Conservation (phyloP, 805 yeast species). For the Candida insectalens region DNA sequence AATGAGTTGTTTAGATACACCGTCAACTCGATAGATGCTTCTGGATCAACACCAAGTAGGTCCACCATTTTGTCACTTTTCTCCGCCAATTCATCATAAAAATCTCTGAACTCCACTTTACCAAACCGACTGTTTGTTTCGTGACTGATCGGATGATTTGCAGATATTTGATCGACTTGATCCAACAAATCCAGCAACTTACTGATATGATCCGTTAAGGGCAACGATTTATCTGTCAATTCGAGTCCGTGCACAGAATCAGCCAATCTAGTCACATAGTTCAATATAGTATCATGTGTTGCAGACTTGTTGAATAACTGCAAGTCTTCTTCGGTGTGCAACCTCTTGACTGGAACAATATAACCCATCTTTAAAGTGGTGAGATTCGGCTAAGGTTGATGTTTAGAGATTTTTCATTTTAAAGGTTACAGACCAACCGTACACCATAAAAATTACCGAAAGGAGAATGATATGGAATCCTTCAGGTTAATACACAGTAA, state of each 20-base stretch:
- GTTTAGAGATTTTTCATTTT: too few species aligned
- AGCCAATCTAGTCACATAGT: conserved; percentile 51
- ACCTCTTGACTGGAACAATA: conserved; percentile 13
- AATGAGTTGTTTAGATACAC: conserved; percentile 63
- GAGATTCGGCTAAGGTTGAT: too few species aligned
- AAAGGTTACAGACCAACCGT: too few species aligned
- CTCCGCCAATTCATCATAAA: conserved; percentile 54
- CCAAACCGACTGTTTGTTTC: conserved; percentile 80
- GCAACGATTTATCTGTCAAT: conserved; percentile 13
- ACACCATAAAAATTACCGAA: too few species aligned
- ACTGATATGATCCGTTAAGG: conserved; percentile 10
- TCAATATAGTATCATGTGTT: conserved; percentile 39
- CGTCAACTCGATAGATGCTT: conserved; percentile 31
- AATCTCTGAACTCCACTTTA: conserved; percentile 76
- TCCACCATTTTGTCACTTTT: conserved; percentile 8
- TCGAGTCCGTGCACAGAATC: conserved; percentile 41
- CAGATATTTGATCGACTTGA: conserved; percentile 34
- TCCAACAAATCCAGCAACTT: conserved; percentile 33
- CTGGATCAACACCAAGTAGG: conserved; percentile 11
- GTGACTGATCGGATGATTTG: conserved; percentile 54
- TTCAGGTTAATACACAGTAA: too few species aligned
- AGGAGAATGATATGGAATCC: too few species aligned
- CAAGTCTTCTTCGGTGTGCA: conserved; percentile 40
- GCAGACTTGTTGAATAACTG: conserved; percentile 44
- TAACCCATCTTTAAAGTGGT: not conserved